Evolutionary conservation across 495 filamentous ascomycete species (phyloP).

Genomic region (Beverwykella pulmonaria): DNA sequence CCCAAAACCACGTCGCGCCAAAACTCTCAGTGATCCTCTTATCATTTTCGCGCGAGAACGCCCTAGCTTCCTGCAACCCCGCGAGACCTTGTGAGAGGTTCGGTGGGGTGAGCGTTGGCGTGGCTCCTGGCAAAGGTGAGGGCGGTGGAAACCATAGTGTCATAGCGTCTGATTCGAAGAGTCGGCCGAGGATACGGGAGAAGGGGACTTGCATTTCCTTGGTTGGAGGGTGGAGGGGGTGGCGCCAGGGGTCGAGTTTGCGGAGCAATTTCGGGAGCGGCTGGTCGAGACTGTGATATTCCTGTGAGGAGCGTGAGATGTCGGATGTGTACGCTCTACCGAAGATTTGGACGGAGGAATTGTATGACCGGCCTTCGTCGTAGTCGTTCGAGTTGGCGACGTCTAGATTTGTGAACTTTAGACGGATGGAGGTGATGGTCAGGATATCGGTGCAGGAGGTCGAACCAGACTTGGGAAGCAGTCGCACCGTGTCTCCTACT

Average conservation of each 20-base stretch:
- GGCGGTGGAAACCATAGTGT: conserved; percentile 47
- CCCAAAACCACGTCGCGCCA: conserved; percentile 59
- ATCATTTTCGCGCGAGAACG: conserved; percentile 51
- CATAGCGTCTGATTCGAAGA: conserved; percentile 56
- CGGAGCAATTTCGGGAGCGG: conserved; percentile 40
- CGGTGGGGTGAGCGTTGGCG: conserved; percentile 12
- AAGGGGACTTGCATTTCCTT: conserved; percentile 52
- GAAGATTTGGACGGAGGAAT: conserved; percentile 48
- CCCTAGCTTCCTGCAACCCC: conserved; percentile 48
- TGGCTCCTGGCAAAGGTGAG: neutral
- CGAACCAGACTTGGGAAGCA: conserved; percentile 40
- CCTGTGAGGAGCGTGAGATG: conserved; percentile 34
- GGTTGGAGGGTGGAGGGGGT: conserved; percentile 48
- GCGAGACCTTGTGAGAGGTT: conserved; percentile 32
- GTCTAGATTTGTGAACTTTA: conserved; percentile 49
- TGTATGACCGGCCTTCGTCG: conserved; percentile 50
- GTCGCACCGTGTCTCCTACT: conserved; percentile 57
- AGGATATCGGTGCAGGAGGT: conserved; percentile 53
- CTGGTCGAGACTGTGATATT: conserved; percentile 34
- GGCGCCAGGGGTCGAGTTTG: conserved; percentile 53
- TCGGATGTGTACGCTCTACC: conserved; percentile 56
- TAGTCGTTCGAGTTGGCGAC: conserved; percentile 52
- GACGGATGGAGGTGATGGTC: conserved; percentile 54
- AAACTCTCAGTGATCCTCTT: conserved; percentile 49
- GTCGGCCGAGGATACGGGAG: conserved; percentile 57